Conservation (phyloP, 2,329 filamentous ascomycete species). For the Rhynchosporium secalis region DNA sequence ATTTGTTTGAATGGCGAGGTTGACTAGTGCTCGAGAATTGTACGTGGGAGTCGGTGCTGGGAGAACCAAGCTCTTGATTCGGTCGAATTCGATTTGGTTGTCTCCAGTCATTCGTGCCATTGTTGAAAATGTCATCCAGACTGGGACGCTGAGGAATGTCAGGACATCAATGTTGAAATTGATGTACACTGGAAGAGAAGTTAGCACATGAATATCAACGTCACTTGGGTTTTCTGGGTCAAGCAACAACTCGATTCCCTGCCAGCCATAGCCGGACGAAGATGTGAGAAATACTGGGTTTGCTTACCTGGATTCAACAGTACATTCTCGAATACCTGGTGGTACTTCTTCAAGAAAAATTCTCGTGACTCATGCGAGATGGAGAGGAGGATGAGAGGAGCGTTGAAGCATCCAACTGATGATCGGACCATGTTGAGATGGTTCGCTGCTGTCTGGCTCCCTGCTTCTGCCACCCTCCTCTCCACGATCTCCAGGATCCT, state of each 20-base stretch:
- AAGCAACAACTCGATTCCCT: no score
- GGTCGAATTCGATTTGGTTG: neutral
- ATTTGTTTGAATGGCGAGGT: neutral
- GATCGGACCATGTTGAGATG: neutral
- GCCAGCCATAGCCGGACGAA: neutral
- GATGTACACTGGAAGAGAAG: neutral
- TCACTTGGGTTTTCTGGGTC: no score
- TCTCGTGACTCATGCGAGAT: neutral
- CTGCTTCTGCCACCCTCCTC: neutral
- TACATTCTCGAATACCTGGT: neutral
- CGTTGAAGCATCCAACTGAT: neutral
- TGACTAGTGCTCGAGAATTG: neutral
- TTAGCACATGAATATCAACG: neutral
- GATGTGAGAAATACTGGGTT: neutral
- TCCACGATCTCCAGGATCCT: neutral
- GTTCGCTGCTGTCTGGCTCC: neutral
- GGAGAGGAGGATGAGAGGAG: neutral
- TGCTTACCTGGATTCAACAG: constrained; percentile 1
- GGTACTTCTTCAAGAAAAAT: neutral
- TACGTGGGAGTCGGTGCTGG: neutral
- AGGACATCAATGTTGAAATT: neutral
- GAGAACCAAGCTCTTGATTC: neutral
- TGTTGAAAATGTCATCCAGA: neutral
- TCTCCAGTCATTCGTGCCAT: neutral
- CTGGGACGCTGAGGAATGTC: neutral